Evolutionary conservation across 768 basidiomycete species (phyloP).

Genomic region (Tulasnella sp.): DNA sequence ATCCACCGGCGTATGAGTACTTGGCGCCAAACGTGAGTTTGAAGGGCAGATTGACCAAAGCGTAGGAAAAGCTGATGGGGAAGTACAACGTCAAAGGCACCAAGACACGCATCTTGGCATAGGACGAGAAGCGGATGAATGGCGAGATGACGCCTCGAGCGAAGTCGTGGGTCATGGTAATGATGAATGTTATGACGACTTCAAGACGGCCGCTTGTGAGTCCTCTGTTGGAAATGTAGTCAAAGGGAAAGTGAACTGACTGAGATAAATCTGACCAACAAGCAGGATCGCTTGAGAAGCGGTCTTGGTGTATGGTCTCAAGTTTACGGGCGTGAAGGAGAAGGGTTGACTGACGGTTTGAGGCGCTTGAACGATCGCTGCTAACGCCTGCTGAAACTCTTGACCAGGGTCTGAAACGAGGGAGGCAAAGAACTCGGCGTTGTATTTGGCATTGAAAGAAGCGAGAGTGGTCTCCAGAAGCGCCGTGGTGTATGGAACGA

Average conservation of each 20-base stretch:
- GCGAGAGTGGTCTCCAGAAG: conserved; percentile 19
- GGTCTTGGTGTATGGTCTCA: conserved; percentile 22
- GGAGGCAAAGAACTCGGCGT: conserved; percentile 7
- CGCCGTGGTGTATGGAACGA: conserved; percentile 28
- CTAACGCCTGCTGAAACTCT: conserved; percentile 31
- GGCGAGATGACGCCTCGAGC: conserved; percentile 27
- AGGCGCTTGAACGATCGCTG: conserved; percentile 25
- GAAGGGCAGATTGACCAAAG: conserved; percentile 35
- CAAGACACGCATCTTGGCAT: conserved; percentile 28
- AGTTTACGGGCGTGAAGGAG: conserved; percentile 21
- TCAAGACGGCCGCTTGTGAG: neutral
- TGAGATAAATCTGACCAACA: conserved; percentile 22
- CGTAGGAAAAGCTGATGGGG: conserved; percentile 31
- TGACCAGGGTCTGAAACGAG: conserved; percentile 23
- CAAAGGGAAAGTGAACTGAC: conserved; percentile 6
- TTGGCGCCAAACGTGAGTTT: conserved; percentile 32
- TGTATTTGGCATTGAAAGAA: neutral
- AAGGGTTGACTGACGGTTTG: conserved; percentile 22
- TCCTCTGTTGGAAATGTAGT: neutral
- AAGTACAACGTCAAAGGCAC: conserved; percentile 29
- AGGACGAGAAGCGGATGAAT: conserved; percentile 26
- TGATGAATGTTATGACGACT: conserved; percentile 1
- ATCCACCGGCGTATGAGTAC: conserved; percentile 22
- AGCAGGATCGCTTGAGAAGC: conserved; percentile 26
- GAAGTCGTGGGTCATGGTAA: conserved; percentile 24